A percentile compares a stretch with the other conserved stretches of the same genome.
Evolutionary conservation across 768 basidiomycete species (phyloP).

Genomic region (Mycena chlorophos): DNA sequence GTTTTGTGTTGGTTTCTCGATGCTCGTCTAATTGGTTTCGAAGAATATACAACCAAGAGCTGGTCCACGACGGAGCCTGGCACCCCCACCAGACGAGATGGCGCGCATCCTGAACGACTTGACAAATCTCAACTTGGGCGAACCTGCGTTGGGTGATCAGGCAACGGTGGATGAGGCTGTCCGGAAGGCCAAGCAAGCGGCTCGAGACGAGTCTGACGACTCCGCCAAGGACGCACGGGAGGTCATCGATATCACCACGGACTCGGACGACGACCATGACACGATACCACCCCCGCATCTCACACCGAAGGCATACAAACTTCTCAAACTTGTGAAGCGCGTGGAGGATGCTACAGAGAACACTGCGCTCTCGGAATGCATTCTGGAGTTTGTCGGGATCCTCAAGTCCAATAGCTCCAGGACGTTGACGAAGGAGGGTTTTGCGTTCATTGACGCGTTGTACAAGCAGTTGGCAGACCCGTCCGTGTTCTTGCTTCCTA

Average conservation of each 20-base stretch:
- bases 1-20: slow-evolving; percentile 20
- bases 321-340: slow-evolving; percentile 47
- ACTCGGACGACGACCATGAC: slow-evolving; percentile 32
- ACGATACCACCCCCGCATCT: slow-evolving; percentile 32
- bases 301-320: slow-evolving; percentile 52
- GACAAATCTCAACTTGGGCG: slow-evolving; percentile 57
- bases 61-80: slow-evolving; percentile 39
- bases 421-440: slow-evolving; percentile 45
- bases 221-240: slow-evolving; percentile 26
- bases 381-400: slow-evolving; percentile 61
- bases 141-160: slow-evolving; percentile 48
- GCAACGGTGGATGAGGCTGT: slow-evolving; percentile 46
- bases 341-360: slow-evolving; percentile 55
- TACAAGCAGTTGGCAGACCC: slow-evolving; percentile 73
- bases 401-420: slow-evolving; percentile 63
- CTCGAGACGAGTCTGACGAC: slow-evolving; percentile 26
- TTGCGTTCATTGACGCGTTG: slow-evolving; percentile 66
- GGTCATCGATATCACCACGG: slow-evolving; percentile 51
- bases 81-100: slow-evolving; percentile 46
- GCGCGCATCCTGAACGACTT: slow-evolving; percentile 59
- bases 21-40: slow-evolving; percentile 23
- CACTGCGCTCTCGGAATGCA: slow-evolving; percentile 48
- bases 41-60: slow-evolving; percentile 30
- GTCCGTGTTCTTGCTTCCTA: slow-evolving; percentile 55
- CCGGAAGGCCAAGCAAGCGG: slow-evolving; percentile 35